Conservation (phyloP, 768 basidiomycete genomes). For the Mycena kentingensis region DNA sequence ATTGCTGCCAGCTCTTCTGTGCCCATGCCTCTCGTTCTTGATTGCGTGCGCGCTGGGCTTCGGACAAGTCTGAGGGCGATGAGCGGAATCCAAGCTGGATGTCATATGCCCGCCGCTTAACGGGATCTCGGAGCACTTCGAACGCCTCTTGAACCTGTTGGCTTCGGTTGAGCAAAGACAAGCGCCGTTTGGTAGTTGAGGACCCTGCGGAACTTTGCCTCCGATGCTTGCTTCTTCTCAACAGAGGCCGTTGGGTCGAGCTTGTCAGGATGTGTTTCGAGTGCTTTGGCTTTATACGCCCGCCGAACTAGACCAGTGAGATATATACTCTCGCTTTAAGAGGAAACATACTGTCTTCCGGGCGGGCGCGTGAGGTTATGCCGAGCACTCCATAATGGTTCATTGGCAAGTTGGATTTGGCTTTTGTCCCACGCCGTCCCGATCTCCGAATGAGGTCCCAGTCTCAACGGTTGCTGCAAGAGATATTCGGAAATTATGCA, state of each 20-base stretch:
- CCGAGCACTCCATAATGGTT: conserved; percentile 26
- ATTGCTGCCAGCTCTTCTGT: conserved; percentile 48
- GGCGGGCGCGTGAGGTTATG: conserved; percentile 21
- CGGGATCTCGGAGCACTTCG: conserved; percentile 54
- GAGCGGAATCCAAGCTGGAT: conserved; percentile 33
- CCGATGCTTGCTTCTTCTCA: conserved; percentile 53
- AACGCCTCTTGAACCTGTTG: conserved; percentile 65
- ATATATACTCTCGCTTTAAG: not conserved
- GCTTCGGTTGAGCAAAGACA: conserved; percentile 9
- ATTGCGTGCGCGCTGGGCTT: conserved; percentile 44
- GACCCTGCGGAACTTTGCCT: conserved; percentile 64
- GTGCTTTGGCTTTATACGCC: conserved; percentile 65
- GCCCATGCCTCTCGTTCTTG: conserved; percentile 60
- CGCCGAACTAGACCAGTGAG: conserved; percentile 50
- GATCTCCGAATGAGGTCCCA: too few relatives aligned
- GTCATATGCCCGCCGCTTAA: conserved; percentile 58
- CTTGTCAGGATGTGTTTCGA: conserved; percentile 77
- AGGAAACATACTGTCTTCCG: conserved; percentile 26
- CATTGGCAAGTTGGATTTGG: conserved; percentile 2
- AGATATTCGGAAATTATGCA: too few relatives aligned
- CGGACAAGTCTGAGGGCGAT: conserved; percentile 34
- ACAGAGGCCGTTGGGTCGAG: conserved; percentile 55
- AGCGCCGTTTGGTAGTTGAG: conserved; percentile 22
- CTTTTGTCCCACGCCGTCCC: conserved; percentile 11
- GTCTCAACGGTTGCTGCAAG: too few relatives aligned